Evolutionary conservation across 768 basidiomycete species (phyloP), one percentile per base, ranked within the genome.

Genomic region (Chalciporus piperatus): DNA sequence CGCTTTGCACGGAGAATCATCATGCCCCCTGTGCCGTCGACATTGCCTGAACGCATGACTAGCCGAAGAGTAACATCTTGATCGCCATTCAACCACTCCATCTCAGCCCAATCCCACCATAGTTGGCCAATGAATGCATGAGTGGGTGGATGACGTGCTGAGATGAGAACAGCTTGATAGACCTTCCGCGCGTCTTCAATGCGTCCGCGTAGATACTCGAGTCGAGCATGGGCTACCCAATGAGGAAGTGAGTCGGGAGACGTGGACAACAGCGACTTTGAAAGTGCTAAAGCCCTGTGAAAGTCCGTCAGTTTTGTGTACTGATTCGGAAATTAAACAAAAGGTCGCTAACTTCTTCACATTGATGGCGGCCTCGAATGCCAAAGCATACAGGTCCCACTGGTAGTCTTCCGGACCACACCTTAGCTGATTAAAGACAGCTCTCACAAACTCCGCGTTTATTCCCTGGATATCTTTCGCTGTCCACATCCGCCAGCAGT

Each of bases 71-170:
- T 77, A 30, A 76, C 72, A 28, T 80, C 76, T 17, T 71, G 62
- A 28, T 76, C 59, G 1, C 81, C 78, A 13, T 72, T 65, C 11
- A 89, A 64, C 90, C 90, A 93, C 66, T 91, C 89, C 77, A 89
- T 78, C 59, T 92, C 85, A 1, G 84, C 86, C 87, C 89, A 92
- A 58, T 85, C 81, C 83, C 84, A 90, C 87, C 87, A 92, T 54
- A 92, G 63, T 50, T 65, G 66, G 19, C 76, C 72, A 14, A 69
- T 61, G 28, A 72, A 77, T 5, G 62, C 61, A 28, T 70, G 67
- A 11, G 64, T 67, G 6, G 67, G 60, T 14, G 67, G 46, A 22
- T 71, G 68, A 3, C 74, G 70, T 2, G 81, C 72, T 6, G 78
- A 70, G 38, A 76, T 70, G 17, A 89, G 77, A 7, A 87, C 74